These are phyloP conservation scores for Lachancea thermotolerans DNA, from an alignment of 805 yeast species.

Conservation along the genomic window DNA sequence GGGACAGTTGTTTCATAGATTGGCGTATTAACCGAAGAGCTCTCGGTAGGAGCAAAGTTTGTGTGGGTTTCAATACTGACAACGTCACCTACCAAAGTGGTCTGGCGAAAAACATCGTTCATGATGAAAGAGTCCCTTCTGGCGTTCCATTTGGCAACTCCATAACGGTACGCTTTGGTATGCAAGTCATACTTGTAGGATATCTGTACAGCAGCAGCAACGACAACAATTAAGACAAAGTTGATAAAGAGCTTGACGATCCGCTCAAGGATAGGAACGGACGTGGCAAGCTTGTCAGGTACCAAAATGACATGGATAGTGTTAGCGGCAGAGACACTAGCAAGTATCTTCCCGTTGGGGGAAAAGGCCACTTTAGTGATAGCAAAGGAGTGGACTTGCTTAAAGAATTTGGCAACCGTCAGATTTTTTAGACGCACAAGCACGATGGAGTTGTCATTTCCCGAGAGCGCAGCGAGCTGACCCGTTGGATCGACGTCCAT, in stretches of 20 bases:
- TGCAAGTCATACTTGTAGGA: constrained; percentile 23
- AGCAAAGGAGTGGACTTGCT: constrained; percentile 69
- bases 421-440: constrained; percentile 49
- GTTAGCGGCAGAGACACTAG: constrained; percentile 72
- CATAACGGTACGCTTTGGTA: constrained; percentile 13
- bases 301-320: constrained; percentile 56
- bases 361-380: constrained; percentile 68
- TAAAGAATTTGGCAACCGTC: constrained; percentile 42
- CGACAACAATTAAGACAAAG: constrained; percentile 18
- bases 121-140: constrained; percentile 14
- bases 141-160: constrained; percentile 12
- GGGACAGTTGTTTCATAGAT: neutral
- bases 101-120: constrained; percentile 15
- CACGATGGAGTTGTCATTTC: constrained; percentile 56
- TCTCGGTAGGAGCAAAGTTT: constrained; percentile 5
- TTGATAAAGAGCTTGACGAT: constrained; percentile 21
- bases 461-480: constrained; percentile 38
- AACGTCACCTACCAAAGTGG: constrained; percentile 19
- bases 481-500: constrained; percentile 36
- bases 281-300: constrained; percentile 43
- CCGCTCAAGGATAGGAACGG: constrained; percentile 24
- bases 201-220: constrained; percentile 22
- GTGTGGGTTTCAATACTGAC: constrained; percentile 11
- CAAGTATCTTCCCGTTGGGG: constrained; percentile 58
- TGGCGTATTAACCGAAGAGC: neutral